Conservation (phyloP, 2,329 filamentous ascomycete genomes). For the Scytalidium sp. region DNA sequence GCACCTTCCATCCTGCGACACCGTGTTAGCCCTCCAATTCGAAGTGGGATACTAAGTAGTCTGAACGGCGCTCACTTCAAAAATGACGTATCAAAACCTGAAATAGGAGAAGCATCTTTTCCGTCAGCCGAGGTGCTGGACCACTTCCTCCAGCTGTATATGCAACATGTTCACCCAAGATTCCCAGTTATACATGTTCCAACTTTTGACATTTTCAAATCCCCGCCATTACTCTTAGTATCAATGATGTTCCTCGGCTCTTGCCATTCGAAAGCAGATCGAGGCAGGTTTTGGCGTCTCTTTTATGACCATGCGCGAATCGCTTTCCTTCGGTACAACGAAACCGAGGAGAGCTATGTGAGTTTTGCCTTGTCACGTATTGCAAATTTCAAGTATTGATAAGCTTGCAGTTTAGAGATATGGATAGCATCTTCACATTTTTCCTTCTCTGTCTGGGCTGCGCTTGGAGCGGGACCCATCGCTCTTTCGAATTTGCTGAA, state of each 20-base stretch:
- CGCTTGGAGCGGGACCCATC: constrained; percentile 25
- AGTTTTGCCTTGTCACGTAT: background rate
- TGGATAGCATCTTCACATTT: constrained; percentile 25
- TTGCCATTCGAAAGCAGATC: constrained; percentile 21
- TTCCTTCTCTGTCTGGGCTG: constrained; percentile 24
- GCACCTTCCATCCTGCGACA: constrained; percentile 15
- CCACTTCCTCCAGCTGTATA: constrained; percentile 24
- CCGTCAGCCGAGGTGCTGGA: constrained; percentile 22
- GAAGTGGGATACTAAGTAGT: constrained; percentile 13
- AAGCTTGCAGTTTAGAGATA: constrained; percentile 13
- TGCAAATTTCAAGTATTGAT: constrained; percentile 5
- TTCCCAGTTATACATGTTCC: constrained; percentile 24
- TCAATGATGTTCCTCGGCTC: constrained; percentile 28
- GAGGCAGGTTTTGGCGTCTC: constrained; percentile 21
- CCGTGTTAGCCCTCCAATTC: constrained; percentile 13
- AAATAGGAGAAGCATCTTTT: constrained; percentile 20
- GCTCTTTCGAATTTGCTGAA: constrained; percentile 25
- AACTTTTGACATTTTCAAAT: constrained; percentile 22
- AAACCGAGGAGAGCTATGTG: constrained; percentile 22
- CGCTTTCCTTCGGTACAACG: constrained; percentile 15
- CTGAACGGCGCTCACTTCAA: constrained; percentile 15
- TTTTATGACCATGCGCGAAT: constrained; percentile 24
- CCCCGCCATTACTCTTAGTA: constrained; percentile 19
- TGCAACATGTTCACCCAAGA: constrained; percentile 22
- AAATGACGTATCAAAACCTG: constrained; percentile 15